Conservation (phyloP, 2,329 filamentous ascomycete genomes). For the Emergomyces africanus region DNA sequence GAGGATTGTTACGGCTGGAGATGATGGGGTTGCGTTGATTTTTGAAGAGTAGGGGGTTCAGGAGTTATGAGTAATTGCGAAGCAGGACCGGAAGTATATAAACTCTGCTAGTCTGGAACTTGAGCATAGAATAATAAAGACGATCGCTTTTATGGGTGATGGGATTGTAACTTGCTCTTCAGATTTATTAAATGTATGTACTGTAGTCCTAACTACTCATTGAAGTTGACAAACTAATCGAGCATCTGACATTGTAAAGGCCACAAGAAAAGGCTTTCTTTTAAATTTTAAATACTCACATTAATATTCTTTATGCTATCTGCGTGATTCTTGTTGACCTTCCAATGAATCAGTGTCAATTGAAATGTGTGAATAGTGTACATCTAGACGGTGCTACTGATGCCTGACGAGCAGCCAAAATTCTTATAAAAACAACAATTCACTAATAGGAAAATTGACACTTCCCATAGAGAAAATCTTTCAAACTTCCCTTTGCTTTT, state of each 20-base stretch:
- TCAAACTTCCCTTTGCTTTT: neutral
- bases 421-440: neutral
- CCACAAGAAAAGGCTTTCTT: neutral
- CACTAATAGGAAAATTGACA: neutral
- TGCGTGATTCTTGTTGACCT: neutral
- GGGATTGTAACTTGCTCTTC: neutral
- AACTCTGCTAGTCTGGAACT: neutral
- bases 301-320: neutral
- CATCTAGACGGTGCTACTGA: neutral
- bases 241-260: too few species aligned
- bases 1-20: constrained; percentile 75
- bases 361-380: neutral
- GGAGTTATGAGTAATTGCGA: neutral
- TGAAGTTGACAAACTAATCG: too few species aligned
- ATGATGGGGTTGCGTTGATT: constrained; percentile 49
- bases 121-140: neutral
- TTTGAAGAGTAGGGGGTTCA: constrained; percentile 25
- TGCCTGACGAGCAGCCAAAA: neutral
- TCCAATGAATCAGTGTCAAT: neutral
- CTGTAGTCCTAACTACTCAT: too few species aligned
- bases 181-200: neutral
- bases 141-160: neutral
- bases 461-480: neutral
- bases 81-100: neutral
- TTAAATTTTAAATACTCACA: neutral